Conservation (phyloP, 1,284 basidiomycete species). For the Puccinia coronata region DNA sequence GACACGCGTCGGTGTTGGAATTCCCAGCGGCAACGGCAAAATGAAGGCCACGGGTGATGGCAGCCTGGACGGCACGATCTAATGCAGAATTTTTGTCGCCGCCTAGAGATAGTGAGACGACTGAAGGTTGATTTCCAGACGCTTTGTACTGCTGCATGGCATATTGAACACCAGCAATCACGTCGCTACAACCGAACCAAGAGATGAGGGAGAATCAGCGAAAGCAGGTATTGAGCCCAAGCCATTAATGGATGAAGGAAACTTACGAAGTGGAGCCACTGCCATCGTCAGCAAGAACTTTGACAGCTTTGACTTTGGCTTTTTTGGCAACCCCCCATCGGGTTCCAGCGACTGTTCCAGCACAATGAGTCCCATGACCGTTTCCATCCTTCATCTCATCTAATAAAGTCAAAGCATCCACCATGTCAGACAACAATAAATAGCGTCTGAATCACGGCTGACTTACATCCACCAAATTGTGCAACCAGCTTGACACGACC, state of each 20-base stretch:
- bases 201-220: background rate
- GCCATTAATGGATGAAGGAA: background rate
- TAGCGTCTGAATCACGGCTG: background rate
- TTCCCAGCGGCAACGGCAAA: slow-evolving; percentile 52
- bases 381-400: slow-evolving; percentile 54
- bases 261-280: slow-evolving; percentile 50
- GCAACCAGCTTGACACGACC: slow-evolving; percentile 39
- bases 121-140: slow-evolving; percentile 50
- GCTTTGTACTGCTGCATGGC: slow-evolving; percentile 46
- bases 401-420: background rate
- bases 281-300: slow-evolving; percentile 51
- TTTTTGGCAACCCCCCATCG: slow-evolving; percentile 52
- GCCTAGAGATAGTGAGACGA: slow-evolving; percentile 50
- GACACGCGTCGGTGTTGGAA: slow-evolving; percentile 50
- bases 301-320: slow-evolving; percentile 51
- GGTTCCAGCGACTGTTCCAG: slow-evolving; percentile 51
- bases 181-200: too few relatives aligned
- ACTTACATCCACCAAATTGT: slow-evolving; percentile 48
- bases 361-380: slow-evolving; percentile 60
- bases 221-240: background rate
- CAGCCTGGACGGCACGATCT: slow-evolving; percentile 50
- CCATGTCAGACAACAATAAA: background rate
- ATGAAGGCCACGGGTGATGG: slow-evolving; percentile 51
- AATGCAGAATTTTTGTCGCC: slow-evolving; percentile 50
- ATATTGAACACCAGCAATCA: slow-evolving; percentile 51